Evolutionary conservation across 1,284 basidiomycete genomes (phyloP).

Genomic region (Ceratobasidium sp.): DNA sequence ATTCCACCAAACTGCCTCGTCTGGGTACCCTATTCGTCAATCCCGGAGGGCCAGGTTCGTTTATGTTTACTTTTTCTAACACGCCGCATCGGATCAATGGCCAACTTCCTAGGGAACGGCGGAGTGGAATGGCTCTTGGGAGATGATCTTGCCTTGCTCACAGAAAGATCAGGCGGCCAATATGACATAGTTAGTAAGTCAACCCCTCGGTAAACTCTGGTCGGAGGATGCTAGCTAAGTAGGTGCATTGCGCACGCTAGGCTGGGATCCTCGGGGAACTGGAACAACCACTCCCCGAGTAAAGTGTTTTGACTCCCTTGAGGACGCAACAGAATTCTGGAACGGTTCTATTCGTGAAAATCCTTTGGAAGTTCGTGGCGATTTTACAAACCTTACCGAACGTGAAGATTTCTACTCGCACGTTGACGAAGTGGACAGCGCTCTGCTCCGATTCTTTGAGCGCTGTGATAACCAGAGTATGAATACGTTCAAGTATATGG

Average conservation of each 20-base stretch:
- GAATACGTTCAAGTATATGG: not conserved
- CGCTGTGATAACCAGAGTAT: constrained; percentile 34
- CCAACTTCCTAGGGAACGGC: constrained; percentile 16
- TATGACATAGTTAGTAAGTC: constrained; percentile 36
- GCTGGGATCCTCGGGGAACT: constrained; percentile 45
- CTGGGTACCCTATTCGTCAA: constrained; percentile 44
- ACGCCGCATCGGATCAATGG: too few relatives aligned
- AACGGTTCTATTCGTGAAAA: constrained; percentile 6
- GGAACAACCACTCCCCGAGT: not conserved
- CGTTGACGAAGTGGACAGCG: constrained; percentile 14
- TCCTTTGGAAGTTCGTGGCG: constrained; percentile 43
- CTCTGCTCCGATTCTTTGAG: constrained; percentile 17
- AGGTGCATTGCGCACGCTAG: not conserved
- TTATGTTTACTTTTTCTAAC: not conserved
- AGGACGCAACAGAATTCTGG: constrained; percentile 15
- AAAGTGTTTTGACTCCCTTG: constrained; percentile 30
- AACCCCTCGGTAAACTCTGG: not conserved
- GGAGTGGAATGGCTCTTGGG: not conserved
- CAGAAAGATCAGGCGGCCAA: not conserved
- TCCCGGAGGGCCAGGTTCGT: constrained; percentile 31
- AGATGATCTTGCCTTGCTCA: not conserved
- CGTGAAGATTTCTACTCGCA: constrained; percentile 42
- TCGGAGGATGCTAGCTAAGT: not conserved
- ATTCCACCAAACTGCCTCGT: constrained; percentile 2
- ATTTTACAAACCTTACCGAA: constrained; percentile 40